Conservation (phyloP, 129 eudicot genomes). For the Lonicera japonica region DNA sequence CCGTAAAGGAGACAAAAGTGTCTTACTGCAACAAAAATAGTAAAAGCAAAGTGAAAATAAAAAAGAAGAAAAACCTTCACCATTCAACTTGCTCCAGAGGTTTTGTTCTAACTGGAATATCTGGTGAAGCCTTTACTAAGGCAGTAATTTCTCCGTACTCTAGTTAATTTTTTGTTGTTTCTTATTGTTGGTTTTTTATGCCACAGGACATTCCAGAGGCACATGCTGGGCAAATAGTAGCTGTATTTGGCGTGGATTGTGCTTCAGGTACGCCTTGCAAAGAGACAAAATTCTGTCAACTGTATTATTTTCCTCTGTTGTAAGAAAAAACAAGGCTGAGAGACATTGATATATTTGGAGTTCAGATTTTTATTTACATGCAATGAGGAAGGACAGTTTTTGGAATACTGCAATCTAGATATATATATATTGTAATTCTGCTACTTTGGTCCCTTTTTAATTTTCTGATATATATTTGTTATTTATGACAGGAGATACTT, state of each 20-base stretch:
- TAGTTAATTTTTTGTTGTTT: neutral
- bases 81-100: neutral
- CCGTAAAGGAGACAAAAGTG: no score
- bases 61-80: no score
- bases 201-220: constrained; percentile 95
- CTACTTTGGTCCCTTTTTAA: neutral
- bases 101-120: no score
- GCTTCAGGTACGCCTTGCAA: constrained; percentile 59
- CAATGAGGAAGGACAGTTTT: neutral
- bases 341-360: neutral
- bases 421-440: neutral
- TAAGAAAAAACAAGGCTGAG: neutral
- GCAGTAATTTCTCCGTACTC: neutral
- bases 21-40: no score
- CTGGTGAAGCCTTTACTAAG: neutral
- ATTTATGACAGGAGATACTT: constrained; percentile 75
- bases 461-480: neutral
- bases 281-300: neutral
- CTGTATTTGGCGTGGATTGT: constrained; percentile 98
- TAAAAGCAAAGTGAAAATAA: no score
- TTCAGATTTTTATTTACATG: neutral
- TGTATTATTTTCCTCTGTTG: neutral
- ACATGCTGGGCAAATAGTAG: constrained; percentile 98
- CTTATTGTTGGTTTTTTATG: constrained; percentile 9
- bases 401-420: constrained; percentile 5